phyloP scores from a whole-genome alignment of 2,329 filamentous ascomycete genomes.

The Chaetomiaceae sp. region DNA sequence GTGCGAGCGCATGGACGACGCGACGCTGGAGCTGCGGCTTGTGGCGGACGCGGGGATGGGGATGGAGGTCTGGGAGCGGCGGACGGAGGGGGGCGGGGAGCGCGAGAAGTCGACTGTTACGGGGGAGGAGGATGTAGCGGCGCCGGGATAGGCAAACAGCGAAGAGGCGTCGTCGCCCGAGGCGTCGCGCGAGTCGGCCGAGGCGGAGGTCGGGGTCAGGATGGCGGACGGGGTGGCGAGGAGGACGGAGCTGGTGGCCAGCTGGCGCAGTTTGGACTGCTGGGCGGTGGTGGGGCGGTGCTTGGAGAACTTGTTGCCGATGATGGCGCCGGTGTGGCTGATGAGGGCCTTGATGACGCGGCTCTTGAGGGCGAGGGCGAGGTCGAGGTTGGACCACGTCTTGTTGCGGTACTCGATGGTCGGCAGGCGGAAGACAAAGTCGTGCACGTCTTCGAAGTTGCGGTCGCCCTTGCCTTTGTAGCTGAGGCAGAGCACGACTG shows the following conservation, averaged over 20 bases:
- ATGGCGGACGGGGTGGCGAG: conserved; percentile 39
- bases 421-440: conserved; percentile 94
- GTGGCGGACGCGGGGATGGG: conserved; percentile 36
- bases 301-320: conserved; percentile 93
- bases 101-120: conserved; percentile 54
- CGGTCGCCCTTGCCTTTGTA: conserved; percentile 95
- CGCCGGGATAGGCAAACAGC: conserved; percentile 41
- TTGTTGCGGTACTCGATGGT: conserved; percentile 96
- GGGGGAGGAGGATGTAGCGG: no score
- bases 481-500: conserved; percentile 88
- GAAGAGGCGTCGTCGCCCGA: conserved; percentile 54
- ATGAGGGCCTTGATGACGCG: conserved; percentile 91
- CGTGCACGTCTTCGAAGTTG: conserved; percentile 93
- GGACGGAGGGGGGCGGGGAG: conserved; percentile 50
- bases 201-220: conserved; percentile 20
- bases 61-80: conserved; percentile 44
- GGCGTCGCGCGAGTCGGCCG: conserved; percentile 30
- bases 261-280: conserved; percentile 70
- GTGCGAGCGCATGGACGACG: conserved; percentile 40
- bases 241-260: conserved; percentile 72
- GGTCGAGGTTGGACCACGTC: conserved; percentile 96
- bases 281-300: conserved; percentile 77
- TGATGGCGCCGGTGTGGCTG: conserved; percentile 90
- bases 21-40: conserved; percentile 49
- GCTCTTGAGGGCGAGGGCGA: conserved; percentile 87